These are phyloP conservation scores for Raffaelea deltoideospora DNA, from an alignment of 2,329 filamentous ascomycete genomes.

Conservation along the genomic window DNA sequence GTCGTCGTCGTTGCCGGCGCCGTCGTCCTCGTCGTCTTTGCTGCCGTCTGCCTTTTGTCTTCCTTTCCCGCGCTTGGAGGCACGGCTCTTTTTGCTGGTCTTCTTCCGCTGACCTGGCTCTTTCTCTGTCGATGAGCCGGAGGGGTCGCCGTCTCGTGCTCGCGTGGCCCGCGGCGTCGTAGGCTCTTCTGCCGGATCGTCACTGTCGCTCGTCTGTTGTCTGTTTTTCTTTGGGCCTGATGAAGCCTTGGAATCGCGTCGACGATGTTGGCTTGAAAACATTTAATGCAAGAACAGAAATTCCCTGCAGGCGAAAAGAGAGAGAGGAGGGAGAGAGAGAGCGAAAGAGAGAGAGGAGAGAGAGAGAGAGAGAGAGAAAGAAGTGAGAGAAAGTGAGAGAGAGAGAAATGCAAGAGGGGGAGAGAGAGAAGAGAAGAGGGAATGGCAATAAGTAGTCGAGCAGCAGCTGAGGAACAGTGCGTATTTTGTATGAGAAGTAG, in stretches of 20 bases:
- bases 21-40: neutral
- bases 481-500: too few relatives aligned
- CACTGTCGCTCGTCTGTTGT: neutral
- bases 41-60: neutral
- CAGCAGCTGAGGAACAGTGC: too few relatives aligned
- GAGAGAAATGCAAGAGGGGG: neutral
- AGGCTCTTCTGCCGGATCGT: neutral
- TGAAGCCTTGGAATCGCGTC: neutral
- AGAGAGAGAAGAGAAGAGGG: neutral
- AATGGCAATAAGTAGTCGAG: neutral
- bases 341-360: neutral
- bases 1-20: neutral
- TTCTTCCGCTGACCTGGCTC: conserved; percentile 1
- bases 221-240: conserved; percentile 1
- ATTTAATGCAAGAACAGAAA: conserved; percentile 6
- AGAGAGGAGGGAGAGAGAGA: neutral
- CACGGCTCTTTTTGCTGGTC: conserved; percentile 1
- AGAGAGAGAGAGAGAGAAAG: neutral
- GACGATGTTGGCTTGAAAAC: conserved; percentile 6
- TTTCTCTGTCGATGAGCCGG: conserved; percentile 16
- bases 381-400: neutral
- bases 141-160: conserved; percentile 2
- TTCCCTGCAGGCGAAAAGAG: too few relatives aligned
- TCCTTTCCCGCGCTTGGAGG: too few relatives aligned
- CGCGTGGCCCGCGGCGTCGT: conserved; percentile 2